phyloP scores from a whole-genome alignment of 2,329 filamentous ascomycete species.

The Pseudogymnoascus sp. region DNA sequence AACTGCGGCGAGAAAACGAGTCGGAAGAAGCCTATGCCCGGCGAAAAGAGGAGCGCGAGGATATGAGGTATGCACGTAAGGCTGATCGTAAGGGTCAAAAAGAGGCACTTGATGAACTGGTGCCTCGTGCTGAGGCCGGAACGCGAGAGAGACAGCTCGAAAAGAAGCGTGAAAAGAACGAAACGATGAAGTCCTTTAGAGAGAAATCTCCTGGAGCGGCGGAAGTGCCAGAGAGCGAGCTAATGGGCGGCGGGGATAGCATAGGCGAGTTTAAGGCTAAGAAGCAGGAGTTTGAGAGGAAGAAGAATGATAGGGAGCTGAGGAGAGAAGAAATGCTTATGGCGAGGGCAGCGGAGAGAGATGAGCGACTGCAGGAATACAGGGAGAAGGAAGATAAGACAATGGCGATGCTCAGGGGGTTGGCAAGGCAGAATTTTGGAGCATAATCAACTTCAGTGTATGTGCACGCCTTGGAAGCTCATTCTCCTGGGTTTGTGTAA shows the following conservation, averaged over 20 bases:
- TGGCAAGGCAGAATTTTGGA: conserved; percentile 76
- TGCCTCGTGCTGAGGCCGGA: conserved; percentile 74
- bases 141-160: conserved; percentile 78
- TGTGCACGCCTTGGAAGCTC: not conserved
- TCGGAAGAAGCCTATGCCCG: conserved; percentile 42
- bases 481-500: not conserved
- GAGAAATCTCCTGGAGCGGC: conserved; percentile 56
- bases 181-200: conserved; percentile 65
- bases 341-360: conserved; percentile 69
- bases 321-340: conserved; percentile 71
- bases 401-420: conserved; percentile 68
- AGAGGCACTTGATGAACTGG: conserved; percentile 70
- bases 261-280: conserved; percentile 62
- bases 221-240: conserved; percentile 63
- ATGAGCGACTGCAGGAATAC: conserved; percentile 64
- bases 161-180: conserved; percentile 68
- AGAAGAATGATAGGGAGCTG: conserved; percentile 78
- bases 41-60: conserved; percentile 31
- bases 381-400: conserved; percentile 74
- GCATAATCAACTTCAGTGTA: conserved; percentile 23
- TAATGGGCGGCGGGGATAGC: conserved; percentile 65
- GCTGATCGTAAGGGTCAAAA: conserved; percentile 60
- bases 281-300: conserved; percentile 57
- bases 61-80: conserved; percentile 54
- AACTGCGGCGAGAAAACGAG: conserved; percentile 44